Conservation (phyloP, 108 stramenopile species). For the Nitzschia inconspicua region DNA sequence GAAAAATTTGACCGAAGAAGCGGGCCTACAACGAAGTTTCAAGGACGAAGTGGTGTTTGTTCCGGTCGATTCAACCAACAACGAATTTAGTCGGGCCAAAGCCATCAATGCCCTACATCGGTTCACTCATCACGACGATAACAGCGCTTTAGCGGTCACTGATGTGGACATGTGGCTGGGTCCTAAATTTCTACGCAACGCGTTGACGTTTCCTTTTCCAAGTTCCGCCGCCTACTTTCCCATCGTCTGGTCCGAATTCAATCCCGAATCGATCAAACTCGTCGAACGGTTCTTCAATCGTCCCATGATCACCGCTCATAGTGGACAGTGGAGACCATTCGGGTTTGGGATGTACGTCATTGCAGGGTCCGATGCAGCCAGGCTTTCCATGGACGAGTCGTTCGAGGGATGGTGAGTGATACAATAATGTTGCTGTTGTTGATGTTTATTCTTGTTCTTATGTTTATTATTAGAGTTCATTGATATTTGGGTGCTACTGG, state of each 20-base stretch:
- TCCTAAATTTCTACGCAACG: slow-evolving; percentile 17
- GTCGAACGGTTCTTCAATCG: slow-evolving; percentile 14
- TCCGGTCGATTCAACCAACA: not conserved
- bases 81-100: slow-evolving; percentile 25
- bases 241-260: slow-evolving; percentile 27
- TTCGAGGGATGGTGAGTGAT: slow-evolving; percentile 19
- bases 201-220: slow-evolving; percentile 13
- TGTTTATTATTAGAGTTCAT: no score
- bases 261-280: slow-evolving; percentile 20
- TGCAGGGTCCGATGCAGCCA: slow-evolving; percentile 13
- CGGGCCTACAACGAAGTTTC: not conserved
- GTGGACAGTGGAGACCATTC: slow-evolving; percentile 20
- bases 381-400: slow-evolving; percentile 9
- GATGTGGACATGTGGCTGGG: slow-evolving; percentile 18
- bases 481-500: no score
- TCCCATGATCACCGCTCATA: slow-evolving; percentile 10
- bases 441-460: no score
- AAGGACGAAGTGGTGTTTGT: slow-evolving; percentile 15
- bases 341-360: slow-evolving; percentile 28
- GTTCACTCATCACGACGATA: slow-evolving; percentile 13
- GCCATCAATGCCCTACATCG: slow-evolving; percentile 23
- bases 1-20: not conserved
- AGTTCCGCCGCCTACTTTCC: slow-evolving; percentile 26
- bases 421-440: no score
- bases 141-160: slow-evolving; percentile 9